Conservation (phyloP, 495 filamentous ascomycete species). For the Aspergillus mulundensis region DNA sequence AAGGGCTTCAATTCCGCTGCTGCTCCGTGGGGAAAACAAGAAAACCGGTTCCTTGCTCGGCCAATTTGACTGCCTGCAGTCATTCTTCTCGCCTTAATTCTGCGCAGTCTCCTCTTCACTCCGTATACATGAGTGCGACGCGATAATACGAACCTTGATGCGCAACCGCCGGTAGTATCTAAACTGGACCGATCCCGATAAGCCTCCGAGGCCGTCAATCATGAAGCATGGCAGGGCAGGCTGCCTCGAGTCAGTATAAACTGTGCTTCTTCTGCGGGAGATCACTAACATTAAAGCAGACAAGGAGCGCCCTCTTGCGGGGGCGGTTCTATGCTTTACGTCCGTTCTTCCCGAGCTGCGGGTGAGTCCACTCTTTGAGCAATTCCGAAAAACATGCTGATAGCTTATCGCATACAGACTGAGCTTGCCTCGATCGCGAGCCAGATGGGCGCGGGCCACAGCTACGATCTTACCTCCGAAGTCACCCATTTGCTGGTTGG, state of each 20-base stretch:
- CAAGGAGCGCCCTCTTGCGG: slow-evolving; percentile 64
- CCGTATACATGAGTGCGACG: background rate
- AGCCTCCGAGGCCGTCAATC: slow-evolving; percentile 16
- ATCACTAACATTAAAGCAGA: slow-evolving; percentile 27
- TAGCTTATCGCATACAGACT: slow-evolving; percentile 47
- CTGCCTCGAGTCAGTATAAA: slow-evolving; percentile 32
- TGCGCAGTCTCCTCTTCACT: background rate
- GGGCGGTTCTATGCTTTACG: slow-evolving; percentile 88
- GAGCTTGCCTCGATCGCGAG: slow-evolving; percentile 62
- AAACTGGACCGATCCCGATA: background rate
- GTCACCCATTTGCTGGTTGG: slow-evolving; percentile 94
- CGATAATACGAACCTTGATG: background rate
- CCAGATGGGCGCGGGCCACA: slow-evolving; percentile 83
- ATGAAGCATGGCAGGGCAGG: slow-evolving; percentile 45
- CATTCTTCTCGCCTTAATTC: background rate
- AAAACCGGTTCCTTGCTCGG: background rate
- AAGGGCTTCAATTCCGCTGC: slow-evolving; percentile 13
- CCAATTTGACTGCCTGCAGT: background rate
- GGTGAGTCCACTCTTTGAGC: slow-evolving; percentile 44
- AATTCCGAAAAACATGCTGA: background rate
- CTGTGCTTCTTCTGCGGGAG: background rate
- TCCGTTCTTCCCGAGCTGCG: slow-evolving; percentile 75
- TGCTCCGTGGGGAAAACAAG: slow-evolving; percentile 7
- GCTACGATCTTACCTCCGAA: slow-evolving; percentile 89
- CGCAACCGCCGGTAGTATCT: background rate